phyloP scores from a whole-genome alignment of 192 early-diverging fungal species.

The Lunasporangiospora selenospora region DNA sequence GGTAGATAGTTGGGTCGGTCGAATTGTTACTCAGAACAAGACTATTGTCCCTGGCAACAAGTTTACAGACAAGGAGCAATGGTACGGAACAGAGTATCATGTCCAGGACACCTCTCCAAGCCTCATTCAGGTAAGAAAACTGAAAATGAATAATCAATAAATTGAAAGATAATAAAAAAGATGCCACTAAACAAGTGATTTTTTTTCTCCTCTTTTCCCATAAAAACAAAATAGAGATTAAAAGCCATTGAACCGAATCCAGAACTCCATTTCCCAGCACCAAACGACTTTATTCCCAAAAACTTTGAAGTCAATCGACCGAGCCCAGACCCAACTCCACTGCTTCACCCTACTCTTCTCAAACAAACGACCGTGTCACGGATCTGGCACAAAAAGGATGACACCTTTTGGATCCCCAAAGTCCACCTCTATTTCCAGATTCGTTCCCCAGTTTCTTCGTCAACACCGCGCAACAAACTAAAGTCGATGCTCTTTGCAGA shows the following conservation, averaged over 20 bases:
- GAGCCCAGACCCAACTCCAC: conserved; percentile 17
- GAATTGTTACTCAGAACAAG: conserved; percentile 9
- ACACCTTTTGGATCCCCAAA: conserved; percentile 90
- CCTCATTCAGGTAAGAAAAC: conserved; percentile 54
- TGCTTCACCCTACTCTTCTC: conserved; percentile 59
- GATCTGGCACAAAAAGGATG: conserved; percentile 95
- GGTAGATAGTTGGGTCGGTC: conserved; percentile 59
- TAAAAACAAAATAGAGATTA: conserved; percentile 28
- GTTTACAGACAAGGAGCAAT: conserved; percentile 66
- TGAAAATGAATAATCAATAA: conserved; percentile 43
- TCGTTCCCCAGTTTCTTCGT: background rate
- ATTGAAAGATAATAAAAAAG: background rate
- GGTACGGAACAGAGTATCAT: conserved; percentile 84
- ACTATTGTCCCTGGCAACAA: conserved; percentile 31
- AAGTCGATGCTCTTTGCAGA: conserved; percentile 30
- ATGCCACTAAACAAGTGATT: background rate
- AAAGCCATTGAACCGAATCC: conserved; percentile 14
- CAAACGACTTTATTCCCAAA: conserved; percentile 86
- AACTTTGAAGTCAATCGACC: conserved; percentile 73
- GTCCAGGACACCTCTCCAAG: conserved; percentile 57
- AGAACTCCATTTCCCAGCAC: conserved; percentile 37
- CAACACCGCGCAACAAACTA: conserved; percentile 1
- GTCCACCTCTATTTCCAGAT: conserved; percentile 72
- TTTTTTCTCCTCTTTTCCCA: background rate
- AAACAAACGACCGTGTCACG: conserved; percentile 62